Conservation (phyloP, 345 rosid species). For the Arabidopsis arenosa region DNA sequence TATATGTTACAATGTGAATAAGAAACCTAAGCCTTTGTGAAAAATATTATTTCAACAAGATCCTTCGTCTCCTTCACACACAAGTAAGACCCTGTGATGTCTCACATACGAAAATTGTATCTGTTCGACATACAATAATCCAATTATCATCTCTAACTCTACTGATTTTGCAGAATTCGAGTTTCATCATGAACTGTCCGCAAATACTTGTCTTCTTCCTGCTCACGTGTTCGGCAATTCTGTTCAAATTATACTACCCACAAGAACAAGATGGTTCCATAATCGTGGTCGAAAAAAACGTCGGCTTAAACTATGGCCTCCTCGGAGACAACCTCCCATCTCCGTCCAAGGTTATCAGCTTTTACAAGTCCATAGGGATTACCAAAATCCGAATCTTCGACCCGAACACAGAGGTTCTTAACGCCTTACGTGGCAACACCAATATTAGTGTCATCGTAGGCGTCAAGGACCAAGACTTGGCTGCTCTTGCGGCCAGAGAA, state of each 20-base stretch:
- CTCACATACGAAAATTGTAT: background rate
- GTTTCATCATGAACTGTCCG: conserved; percentile 10
- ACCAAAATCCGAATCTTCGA: conserved; percentile 46
- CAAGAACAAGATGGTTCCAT: background rate
- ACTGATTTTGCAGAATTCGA: background rate
- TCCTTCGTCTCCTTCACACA: background rate
- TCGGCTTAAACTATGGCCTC: conserved; percentile 53
- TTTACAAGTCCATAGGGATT: conserved; percentile 43
- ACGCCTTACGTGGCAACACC: conserved; percentile 43
- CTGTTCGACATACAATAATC: too few relatives aligned
- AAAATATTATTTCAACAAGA: too few relatives aligned
- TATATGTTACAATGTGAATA: too few relatives aligned
- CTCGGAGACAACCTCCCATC: conserved; percentile 55
- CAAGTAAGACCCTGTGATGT: background rate
- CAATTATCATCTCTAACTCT: background rate
- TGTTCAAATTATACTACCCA: background rate
- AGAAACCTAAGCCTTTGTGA: too few relatives aligned
- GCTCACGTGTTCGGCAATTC: background rate
- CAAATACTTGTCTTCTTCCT: background rate
- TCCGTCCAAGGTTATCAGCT: conserved; percentile 43
- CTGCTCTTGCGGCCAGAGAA: conserved; percentile 29
- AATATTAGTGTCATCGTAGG: conserved; percentile 43
- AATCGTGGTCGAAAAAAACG: conserved; percentile 2
- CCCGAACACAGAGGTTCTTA: conserved; percentile 38
- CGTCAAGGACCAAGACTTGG: conserved; percentile 43